Conservation (phyloP, 2,329 filamentous ascomycete genomes). For the Verticillium dahliae region DNA sequence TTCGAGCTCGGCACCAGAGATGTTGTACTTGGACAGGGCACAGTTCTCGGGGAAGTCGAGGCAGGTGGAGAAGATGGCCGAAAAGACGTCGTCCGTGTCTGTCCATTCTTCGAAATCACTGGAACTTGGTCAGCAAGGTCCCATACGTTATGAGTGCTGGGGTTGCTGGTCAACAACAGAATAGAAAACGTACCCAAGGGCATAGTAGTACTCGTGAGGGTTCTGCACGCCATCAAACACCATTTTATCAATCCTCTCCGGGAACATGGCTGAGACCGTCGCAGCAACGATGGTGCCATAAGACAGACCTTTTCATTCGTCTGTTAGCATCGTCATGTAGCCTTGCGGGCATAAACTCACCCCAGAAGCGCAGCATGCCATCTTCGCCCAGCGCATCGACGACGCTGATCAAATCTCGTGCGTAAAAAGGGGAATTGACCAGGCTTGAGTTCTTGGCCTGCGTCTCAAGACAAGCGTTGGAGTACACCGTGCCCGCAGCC, state of each 20-base stretch:
- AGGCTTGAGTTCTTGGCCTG: slow-evolving; percentile 19
- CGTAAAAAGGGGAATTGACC: slow-evolving; percentile 35
- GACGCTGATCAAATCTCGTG: slow-evolving; percentile 34
- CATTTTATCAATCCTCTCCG: slow-evolving; percentile 23
- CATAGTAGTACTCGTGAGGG: slow-evolving; percentile 21
- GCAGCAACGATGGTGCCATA: slow-evolving; percentile 31
- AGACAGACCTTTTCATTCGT: slow-evolving; percentile 21
- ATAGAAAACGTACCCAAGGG: not conserved
- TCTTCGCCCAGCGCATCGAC: slow-evolving; percentile 32
- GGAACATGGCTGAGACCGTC: slow-evolving; percentile 33
- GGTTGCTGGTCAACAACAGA: too few relatives aligned
- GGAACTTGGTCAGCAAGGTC: not conserved
- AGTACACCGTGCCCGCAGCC: slow-evolving; percentile 14
- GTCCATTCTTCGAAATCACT: slow-evolving; percentile 19
- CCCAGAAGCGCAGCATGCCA: slow-evolving; percentile 31
- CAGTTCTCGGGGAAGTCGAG: slow-evolving; percentile 14
- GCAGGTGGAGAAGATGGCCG: slow-evolving; percentile 18
- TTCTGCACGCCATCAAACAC: slow-evolving; percentile 24
- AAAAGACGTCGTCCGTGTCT: slow-evolving; percentile 18
- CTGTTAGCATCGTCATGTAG: not conserved
- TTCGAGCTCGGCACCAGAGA: slow-evolving; percentile 16
- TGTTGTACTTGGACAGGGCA: slow-evolving; percentile 12
- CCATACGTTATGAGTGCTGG: not conserved
- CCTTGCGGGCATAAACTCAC: slow-evolving; percentile 12
- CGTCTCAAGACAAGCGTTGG: slow-evolving; percentile 12